Base-by-base conservation (phyloP, 441 rosid species). In the Eutrema salsugineum region DNA sequence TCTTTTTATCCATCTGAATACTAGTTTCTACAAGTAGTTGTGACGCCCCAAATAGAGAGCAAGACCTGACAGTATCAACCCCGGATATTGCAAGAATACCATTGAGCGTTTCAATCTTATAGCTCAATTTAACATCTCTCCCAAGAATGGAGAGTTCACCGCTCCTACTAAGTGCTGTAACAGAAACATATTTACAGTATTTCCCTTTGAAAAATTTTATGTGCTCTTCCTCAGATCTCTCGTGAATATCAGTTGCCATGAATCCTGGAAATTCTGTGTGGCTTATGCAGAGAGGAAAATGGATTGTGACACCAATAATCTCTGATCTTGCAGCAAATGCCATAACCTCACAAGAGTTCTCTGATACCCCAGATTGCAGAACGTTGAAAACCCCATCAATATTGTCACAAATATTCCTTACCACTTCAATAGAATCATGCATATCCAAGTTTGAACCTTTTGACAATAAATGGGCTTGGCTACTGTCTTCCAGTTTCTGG, bases 11-110 rank as follows among this genome's bases (percentile, higher is more conserved):
- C 78, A 66, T 71, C 64, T 44, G 72, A 67, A 89, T 82, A 72
- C 83, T 83, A 62, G 87, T 61, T 74, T 73, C 81, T 58, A 88
- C 71, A 78, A 50, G 67, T 76, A 87, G 75, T 67, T 89, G 82
- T 63, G 76, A 81, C 57, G 83, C 82, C 79, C 88, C 87, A 80
- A 93, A 83, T 32, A 93, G 79, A 70, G 94, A 93, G 83, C 85
- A 87, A 58, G 86, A 82, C 58, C 75, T 84, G 70, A 68, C 71
- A 78, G 64, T 71, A 20, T 76, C 72, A 32, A 72, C 84, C 57
- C 82, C 81, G n/a, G 71, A 78, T 30, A 72, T 63, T 62, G 81
- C 85, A 39, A 87, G 58, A 2, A 63, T 42, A 35, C 90, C 86
- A 66, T 78, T 81, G 67, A 76, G 75, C 68, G 80, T 88, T 65